Evolutionary conservation across 2,329 filamentous ascomycete genomes (phyloP).

Genomic region (Anisogramma anomala): DNA sequence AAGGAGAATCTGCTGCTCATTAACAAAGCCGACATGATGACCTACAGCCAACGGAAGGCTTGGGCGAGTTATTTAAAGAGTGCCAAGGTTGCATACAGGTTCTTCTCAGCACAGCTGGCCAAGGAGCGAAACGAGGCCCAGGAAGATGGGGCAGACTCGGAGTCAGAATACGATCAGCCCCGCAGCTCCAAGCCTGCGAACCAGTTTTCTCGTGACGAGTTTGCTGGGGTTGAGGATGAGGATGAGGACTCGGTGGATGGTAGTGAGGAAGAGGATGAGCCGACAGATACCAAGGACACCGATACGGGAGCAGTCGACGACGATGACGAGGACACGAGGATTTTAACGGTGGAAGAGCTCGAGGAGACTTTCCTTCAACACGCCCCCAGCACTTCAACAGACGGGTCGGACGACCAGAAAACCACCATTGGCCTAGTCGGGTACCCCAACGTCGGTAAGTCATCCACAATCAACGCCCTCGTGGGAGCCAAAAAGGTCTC

Average conservation of each 20-base stretch:
- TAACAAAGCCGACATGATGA: constrained; percentile 99
- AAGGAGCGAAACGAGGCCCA: constrained; percentile 78
- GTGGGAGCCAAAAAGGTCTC: constrained; percentile 98
- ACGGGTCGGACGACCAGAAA: constrained; percentile 46
- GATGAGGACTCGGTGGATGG: constrained; percentile 20
- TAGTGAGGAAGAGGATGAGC: constrained; percentile 15
- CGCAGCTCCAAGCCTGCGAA: constrained; percentile 20
- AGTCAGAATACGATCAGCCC: constrained; percentile 33
- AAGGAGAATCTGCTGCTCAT: constrained; percentile 90
- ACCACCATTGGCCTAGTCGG: constrained; percentile 88
- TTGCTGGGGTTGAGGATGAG: constrained; percentile 22
- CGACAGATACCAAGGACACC: constrained; percentile 24
- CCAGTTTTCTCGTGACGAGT: constrained; percentile 18
- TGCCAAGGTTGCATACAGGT: constrained; percentile 77
- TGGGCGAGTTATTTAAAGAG: constrained; percentile 84
- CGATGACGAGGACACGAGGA: constrained; percentile 55
- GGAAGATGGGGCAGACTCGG: constrained; percentile 33
- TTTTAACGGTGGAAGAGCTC: constrained; percentile 84
- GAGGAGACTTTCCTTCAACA: constrained; percentile 79
- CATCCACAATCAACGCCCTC: constrained; percentile 97
- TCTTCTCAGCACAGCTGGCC: constrained; percentile 89
- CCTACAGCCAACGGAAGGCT: constrained; percentile 60
- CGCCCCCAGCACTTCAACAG: constrained; percentile 38
- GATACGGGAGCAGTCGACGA: constrained; percentile 30
- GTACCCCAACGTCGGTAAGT: constrained; percentile 98